Evolutionary conservation across 169 alveolate genomes (phyloP), one percentile per base, ranked within the genome.

Genomic region (Plasmodium knowlesi): DNA sequence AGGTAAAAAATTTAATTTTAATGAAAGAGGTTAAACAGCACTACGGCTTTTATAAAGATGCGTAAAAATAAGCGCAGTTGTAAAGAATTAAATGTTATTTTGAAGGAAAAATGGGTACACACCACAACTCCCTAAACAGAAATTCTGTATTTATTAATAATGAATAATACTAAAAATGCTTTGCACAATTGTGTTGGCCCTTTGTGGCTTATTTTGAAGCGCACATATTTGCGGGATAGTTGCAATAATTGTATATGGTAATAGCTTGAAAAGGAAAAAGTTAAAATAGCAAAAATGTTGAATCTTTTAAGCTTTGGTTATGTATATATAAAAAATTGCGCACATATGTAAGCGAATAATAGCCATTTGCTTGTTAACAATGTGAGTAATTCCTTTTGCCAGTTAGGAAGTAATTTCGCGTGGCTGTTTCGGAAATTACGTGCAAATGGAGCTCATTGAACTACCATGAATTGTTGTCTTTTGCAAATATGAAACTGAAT

Each of bases 1-100:
- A 67, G 76, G 76, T 57, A 88, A 88, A 83, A 88, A 37, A 79
- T 46, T 41, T 43, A 28, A 88, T 19, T 78, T 61, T 61, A 34
- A 79, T 79, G 39, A 67, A 88, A 57, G 67, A 79, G 37, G 70
- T 30, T 54, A 14, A 34, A 88, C 81, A 79, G 19, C 39, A 34
- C 53, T 74, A 16, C 43, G 28, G 5, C 43, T 32, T 22, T 74
- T 74, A 34, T n/a, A 74, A 74, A 74, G 54, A 32, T 32, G 28
- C 30, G 28, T 34, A 74, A 74, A 74, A 74, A 34, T 74, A 74
- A 34, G 6, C 12, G 83, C 12, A n/a, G 22, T 74, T 74, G 28
- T 74, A 10, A 74, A 32, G 32, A 30, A 74, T 5, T 34, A 74
- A 74, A 74, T 74, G 37, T 6, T 28, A 19, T 67, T 67, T 67